Evolutionary conservation across 2,329 filamentous ascomycete genomes (phyloP), one percentile per base, ranked within the genome.

Genomic region (Talaromyces piceae): DNA sequence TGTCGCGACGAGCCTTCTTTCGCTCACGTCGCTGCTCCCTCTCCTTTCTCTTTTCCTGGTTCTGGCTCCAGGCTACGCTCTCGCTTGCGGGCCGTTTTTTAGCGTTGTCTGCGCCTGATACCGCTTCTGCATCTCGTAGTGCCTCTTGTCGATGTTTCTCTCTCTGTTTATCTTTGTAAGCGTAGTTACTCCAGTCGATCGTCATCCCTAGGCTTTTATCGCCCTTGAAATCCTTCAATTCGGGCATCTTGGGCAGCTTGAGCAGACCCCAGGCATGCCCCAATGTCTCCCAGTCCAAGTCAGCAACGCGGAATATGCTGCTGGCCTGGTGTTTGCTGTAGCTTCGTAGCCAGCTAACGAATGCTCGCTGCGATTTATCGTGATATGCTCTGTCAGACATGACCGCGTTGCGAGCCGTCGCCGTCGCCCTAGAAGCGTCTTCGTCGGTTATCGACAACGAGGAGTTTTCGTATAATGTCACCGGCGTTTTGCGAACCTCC

Each of bases 161-260:
- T 26, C 84, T 78, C 18, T 76, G 72, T 63, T 84, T 86, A 59
- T 91, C 87, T 61, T 82, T 83, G 70, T 89, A 91, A 0, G 79
- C 73, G 60, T 82, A 89, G 2, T 68, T 74, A 41, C 84, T 77
- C 77, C 86, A 84, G 64, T 89, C 81, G 3, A 71, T 47, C 1
- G 54, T 56, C 9, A 89, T 72, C 1, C 78, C 77, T 2, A 84
- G 71, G 20, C 73, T 78, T 56, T 78, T 77, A 64, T 88, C 85
- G 4, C 85, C 85, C 11, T 82, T 78, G 75, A 87, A 91, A 0
- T 76, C 79, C 61, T 84, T 86, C 49, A 88, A 73, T 67, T 98
- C 93, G 0, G 93, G 91, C 93, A 98, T 98, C 64, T 87, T 89
- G 3, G 93, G 93, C 57, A 97, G 77, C 47, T 84, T 84, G 2